Base-by-base conservation (phyloP, 176 grass and related monocot genomes). In the Areca catechu region DNA sequence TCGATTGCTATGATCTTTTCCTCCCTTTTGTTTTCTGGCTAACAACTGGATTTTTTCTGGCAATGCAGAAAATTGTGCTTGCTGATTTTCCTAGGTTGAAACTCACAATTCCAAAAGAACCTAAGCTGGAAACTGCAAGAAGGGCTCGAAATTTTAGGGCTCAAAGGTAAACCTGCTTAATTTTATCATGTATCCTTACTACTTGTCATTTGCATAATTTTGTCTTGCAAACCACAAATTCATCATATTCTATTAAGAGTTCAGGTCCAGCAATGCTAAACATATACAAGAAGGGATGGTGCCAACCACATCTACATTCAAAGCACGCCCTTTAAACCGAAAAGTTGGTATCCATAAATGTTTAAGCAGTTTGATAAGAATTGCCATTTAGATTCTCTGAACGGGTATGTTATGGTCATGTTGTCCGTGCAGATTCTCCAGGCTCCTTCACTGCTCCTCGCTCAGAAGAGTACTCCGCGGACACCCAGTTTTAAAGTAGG, bases 61-160 rank as follows among this genome's bases (percentile, higher is more conserved):
- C 49, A 34, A 57, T 27, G 19, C 74, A 86, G 83, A 71, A 71
- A 50, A 34, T 27, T 48, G 23, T 48, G 47, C 69, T n/a, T 37
- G 21, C 9, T 54, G 60, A 34, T 61, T 59, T 49, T n/a, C 16
- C 67, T 48, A 89, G 70, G 73, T 54, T 68, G 25, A 95, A 81
- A 74, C 29, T 89, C 54, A 95, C 89, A 12, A 66, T 95, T 34
- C 89, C 89, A 16, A 89, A 67, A 79, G 81, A 79, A 73, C 89
- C 89, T 75, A 60, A 79, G 58, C 69, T 95, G 51, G 84, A 86
- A 63, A 95, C 89, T 50, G 82, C 67, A 71, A 54, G 71, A 74
- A 83, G 89, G 53, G 89, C 89, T 47, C 81, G 85, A 68, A 95
- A 81, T 48, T 74, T 79, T 70, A 77, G 64, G 57, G 62, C 68